Percentiles rank a stretch among this genome's conserved stretches.
Evolutionary conservation across 768 basidiomycete genomes (phyloP).

Genomic region (Pulveroboletus sp.): DNA sequence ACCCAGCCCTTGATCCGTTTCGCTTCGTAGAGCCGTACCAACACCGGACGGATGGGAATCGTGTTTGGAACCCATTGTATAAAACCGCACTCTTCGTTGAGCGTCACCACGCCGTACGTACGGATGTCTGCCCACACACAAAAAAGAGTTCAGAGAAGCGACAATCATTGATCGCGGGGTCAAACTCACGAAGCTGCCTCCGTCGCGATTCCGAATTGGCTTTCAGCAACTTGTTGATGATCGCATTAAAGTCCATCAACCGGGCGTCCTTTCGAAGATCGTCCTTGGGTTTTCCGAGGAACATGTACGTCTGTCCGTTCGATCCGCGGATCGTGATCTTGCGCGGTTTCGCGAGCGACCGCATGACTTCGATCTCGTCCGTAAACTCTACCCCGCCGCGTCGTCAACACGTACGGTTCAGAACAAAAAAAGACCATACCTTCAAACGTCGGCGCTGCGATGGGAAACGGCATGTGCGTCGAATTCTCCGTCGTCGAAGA

Average conservation of each 20-base stretch:
- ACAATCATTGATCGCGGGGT: too few species aligned
- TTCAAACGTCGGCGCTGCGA: conserved; percentile 68
- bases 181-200: conserved; percentile 78
- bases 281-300: conserved; percentile 95
- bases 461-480: conserved; percentile 77
- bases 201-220: conserved; percentile 90
- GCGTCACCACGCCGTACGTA: conserved; percentile 96
- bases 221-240: conserved; percentile 95
- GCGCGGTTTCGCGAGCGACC: conserved; percentile 83
- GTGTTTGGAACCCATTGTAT: conserved; percentile 99
- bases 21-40: conserved; percentile 63
- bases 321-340: conserved; percentile 83
- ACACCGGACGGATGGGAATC: conserved; percentile 70
- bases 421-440: conserved; percentile 34
- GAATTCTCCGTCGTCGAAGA: conserved; percentile 47
- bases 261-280: conserved; percentile 96
- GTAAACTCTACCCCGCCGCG: conserved; percentile 50
- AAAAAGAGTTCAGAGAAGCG: too few species aligned
- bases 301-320: conserved; percentile 82
- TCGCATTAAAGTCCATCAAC: conserved; percentile 96
- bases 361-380: conserved; percentile 89
- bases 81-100: conserved; percentile 96
- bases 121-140: conserved; percentile 68
- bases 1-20: conserved; percentile 48
- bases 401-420: not conserved